Base-by-base conservation (phyloP, 1,284 basidiomycete species). In the Microstroma glucosiphilum region DNA sequence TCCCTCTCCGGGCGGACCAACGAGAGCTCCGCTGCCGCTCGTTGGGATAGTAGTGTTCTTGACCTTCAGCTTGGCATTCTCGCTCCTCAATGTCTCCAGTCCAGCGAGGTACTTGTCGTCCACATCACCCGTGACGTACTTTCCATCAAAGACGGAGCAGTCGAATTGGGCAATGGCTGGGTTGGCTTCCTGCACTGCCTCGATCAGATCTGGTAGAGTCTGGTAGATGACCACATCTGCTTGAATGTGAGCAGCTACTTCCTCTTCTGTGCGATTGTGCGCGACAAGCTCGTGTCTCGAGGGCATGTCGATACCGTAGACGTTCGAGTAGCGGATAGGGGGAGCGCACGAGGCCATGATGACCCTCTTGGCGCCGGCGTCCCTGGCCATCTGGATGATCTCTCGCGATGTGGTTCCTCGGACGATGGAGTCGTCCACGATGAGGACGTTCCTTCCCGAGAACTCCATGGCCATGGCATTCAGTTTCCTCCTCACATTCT, bases 401-500 rank as follows among this genome's bases (percentile, higher is more conserved):
- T 99, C 96, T 79, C 92, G 96, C 15, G 93, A 97, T 0, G 96
- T 99, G 0, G 96, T 99, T 13, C 96, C 96, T 54, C 96, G 88
- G 11, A 99, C 96, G 72, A 99, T 99, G 0, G 94, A 97, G 82
- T 98, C 92, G 82, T 99, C 96, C 30, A 99, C 96, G 57, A 99
- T 85, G 56, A 99, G 85, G 7, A 99, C 92, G 70, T 89, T 90
- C 83, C 96, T 97, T 74, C 84, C 86, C 15, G 84, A 85, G 78
- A 99, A 99, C 82, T 99, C 96, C 66, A 97, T 84, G n/a, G 96
- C 93, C 93, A 98, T 99, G 2, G 96, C 96, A 79, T 98, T 98
- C 65, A 98, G 83, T 81, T 99, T 99, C 69, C 89, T 85, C 63
- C 96, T 84, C 15, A 99, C 96, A 77, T 96, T 98, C 84, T 94